Base-by-base conservation (phyloP, 305 asterid genomes). In the Fraxinus xanthoxyloides region DNA sequence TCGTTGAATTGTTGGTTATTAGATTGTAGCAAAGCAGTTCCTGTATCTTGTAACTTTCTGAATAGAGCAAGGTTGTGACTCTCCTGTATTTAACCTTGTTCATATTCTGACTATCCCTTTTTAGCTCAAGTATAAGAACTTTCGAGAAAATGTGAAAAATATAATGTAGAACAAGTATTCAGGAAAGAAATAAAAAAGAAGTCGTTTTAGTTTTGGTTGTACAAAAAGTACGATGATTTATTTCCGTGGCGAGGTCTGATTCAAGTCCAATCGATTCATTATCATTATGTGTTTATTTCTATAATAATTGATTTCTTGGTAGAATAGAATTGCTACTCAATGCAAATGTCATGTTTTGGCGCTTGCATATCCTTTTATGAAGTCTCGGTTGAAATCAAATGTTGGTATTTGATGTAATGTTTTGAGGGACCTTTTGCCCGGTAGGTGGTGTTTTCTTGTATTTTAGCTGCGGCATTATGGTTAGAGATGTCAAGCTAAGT, bases 31-130 rank as follows among this genome's bases (percentile, higher is more conserved):
- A 40, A 69, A 75, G 80, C 86, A 61, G 77, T 75, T 74, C 78
- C 51, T 75, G 83, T 83, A 79, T 83, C 79, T 80, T 90, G 87
- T 81, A 82, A 73, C 81, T 81, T 85, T 87, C 83, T 91, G 97
- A 88, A 84, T 87, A 85, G 90, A 82, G 90, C 94, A 89, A 90
- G 90, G 91, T 87, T 87, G 89, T 84, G 82, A 46, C 79, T 80
- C 87, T 75, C 6, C 15, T 87, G 87, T 86, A 79, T 77, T 81
- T 87, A 85, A 88, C 90, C 91, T 90, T 89, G 91, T 92, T 90
- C 92, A 90, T 87, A 87, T 81, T 85, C 91, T 90, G 88, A 87
- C 91, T 28, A 83, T 87, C 76, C 83, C 80, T 83, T 81, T 78
- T 59, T 74, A 80, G 85, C 85, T 82, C 83, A 83, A 83, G 81